A percentile compares a stretch with the other conserved stretches of the same genome.
phyloP scores from a whole-genome alignment of 805 yeast genomes.

The Tetrapisispora arboricola region DNA sequence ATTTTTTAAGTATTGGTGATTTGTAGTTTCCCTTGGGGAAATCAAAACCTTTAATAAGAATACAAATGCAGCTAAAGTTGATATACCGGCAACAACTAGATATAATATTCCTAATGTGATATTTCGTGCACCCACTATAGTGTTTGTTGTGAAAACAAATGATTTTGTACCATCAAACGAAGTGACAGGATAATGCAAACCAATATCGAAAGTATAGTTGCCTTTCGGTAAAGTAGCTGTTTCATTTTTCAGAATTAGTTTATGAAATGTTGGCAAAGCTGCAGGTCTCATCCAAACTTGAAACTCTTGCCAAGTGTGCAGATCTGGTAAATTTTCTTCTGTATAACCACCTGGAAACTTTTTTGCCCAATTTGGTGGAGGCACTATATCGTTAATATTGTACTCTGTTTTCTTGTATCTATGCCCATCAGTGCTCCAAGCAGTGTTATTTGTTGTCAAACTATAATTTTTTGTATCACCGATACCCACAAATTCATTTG shows the following conservation, averaged over 20 bases:
- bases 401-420: constrained; percentile 57
- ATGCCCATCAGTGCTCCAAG: constrained; percentile 60
- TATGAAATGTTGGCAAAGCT: constrained; percentile 80
- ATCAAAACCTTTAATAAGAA: constrained; percentile 74
- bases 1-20: constrained; percentile 50
- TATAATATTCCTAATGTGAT: constrained; percentile 76
- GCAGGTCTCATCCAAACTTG: constrained; percentile 92
- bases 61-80: constrained; percentile 57
- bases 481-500: constrained; percentile 34
- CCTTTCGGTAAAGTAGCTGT: constrained; percentile 49
- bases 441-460: constrained; percentile 43
- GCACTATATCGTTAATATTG: constrained; percentile 49
- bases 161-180: constrained; percentile 82
- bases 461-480: constrained; percentile 28
- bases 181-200: constrained; percentile 69
- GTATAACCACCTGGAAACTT: constrained; percentile 65
- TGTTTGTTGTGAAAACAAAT: constrained; percentile 67
- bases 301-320: constrained; percentile 54
- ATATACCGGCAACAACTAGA: constrained; percentile 71
- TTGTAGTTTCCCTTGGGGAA: constrained; percentile 71
- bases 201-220: constrained; percentile 57
- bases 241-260: constrained; percentile 67
- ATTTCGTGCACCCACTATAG: constrained; percentile 81
- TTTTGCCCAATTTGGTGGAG: constrained; percentile 77
- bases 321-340: constrained; percentile 56